Evolutionary conservation across 176 grass and related monocot genomes (phyloP).

Genomic region (Cenchrus fungigraminus): DNA sequence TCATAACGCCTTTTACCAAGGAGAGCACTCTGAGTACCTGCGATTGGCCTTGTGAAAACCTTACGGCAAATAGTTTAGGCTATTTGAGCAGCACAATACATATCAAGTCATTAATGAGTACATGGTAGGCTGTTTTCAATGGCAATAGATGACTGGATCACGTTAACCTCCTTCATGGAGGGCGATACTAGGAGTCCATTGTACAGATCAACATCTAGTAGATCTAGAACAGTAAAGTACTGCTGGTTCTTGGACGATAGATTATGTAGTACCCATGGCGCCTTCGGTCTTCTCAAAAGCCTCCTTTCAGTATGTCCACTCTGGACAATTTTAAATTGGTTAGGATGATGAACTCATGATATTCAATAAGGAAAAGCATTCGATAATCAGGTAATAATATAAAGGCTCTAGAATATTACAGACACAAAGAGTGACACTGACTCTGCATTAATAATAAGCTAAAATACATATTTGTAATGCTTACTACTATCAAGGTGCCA

Average conservation of each 20-base stretch:
- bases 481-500: slow-evolving; percentile 1
- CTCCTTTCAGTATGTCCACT: background rate
- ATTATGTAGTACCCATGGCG: background rate
- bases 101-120: slow-evolving; percentile 8
- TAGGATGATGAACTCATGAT: slow-evolving; percentile 13
- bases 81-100: slow-evolving; percentile 26
- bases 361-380: background rate
- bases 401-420: background rate
- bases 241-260: slow-evolving; percentile 20
- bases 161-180: slow-evolving; percentile 16
- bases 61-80: background rate
- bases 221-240: slow-evolving; percentile 36
- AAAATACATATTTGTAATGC: slow-evolving; percentile 16
- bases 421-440: background rate
- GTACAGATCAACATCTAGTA: slow-evolving; percentile 42
- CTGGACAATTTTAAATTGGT: slow-evolving; percentile 32
- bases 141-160: background rate
- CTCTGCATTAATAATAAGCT: background rate
- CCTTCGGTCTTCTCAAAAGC: slow-evolving; percentile 6
- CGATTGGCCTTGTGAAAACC: background rate
- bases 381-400: background rate
- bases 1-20: background rate
- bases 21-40: background rate
- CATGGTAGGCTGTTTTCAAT: background rate
- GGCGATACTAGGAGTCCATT: slow-evolving; percentile 25